Conservation (phyloP, 371 early-diverging fungal genomes). For the Actinomortierella ambigua region DNA sequence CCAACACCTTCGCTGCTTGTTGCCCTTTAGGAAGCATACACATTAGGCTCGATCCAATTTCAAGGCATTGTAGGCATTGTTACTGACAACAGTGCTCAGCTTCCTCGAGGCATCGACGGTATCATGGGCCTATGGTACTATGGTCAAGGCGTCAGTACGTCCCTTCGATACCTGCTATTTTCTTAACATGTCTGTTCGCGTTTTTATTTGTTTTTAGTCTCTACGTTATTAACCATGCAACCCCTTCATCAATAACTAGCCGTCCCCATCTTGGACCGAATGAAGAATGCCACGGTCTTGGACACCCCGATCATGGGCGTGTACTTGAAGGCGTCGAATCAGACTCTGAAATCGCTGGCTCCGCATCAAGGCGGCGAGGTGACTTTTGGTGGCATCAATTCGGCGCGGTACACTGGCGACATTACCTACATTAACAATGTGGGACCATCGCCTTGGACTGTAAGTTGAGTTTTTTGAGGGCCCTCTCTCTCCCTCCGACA, state of each 20-base stretch:
- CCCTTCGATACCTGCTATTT: too few relatives aligned
- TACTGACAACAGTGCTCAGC: slow-evolving; percentile 4
- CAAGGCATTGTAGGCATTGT: slow-evolving; percentile 15
- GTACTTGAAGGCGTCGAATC: too few relatives aligned
- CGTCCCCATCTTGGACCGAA: slow-evolving; percentile 28
- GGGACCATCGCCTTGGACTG: slow-evolving; percentile 22
- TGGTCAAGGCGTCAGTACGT: too few relatives aligned
- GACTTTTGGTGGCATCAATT: slow-evolving; percentile 64
- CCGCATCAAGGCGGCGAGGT: slow-evolving; percentile 52
- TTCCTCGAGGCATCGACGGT: slow-evolving; percentile 21
- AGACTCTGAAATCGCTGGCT: too few relatives aligned
- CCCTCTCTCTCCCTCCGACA: too few relatives aligned
- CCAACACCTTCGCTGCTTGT: neutral
- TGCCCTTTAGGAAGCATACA: slow-evolving; percentile 17
- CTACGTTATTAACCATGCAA: too few relatives aligned
- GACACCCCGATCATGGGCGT: slow-evolving; percentile 16
- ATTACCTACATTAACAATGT: slow-evolving; percentile 49
- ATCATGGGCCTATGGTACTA: slow-evolving; percentile 43
- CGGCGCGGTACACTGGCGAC: slow-evolving; percentile 55
- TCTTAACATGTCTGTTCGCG: too few relatives aligned
- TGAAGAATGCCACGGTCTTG: slow-evolving; percentile 14
- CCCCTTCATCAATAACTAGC: too few relatives aligned
- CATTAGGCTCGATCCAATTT: slow-evolving; percentile 16
- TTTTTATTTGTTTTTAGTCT: too few relatives aligned
- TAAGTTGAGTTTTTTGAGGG: slow-evolving; percentile 12